A percentile compares a stretch with the other conserved stretches of the same genome.
These are phyloP conservation scores for Cydonia oblonga DNA, from an alignment of 331 rosid genomes.

Conservation along the genomic window DNA sequence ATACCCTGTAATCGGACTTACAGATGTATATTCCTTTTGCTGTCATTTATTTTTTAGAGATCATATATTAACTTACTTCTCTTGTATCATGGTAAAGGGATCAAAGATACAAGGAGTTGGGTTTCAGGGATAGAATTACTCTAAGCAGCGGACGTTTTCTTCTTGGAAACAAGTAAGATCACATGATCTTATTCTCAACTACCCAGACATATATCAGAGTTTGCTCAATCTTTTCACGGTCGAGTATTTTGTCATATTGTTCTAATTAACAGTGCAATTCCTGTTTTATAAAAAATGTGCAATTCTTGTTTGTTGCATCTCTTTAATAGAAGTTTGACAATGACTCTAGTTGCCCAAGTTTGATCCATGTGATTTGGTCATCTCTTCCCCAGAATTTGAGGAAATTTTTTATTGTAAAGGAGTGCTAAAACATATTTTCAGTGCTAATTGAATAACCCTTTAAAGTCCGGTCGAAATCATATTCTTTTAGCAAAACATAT, in stretches of 20 bases:
- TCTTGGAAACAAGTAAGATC: slow-evolving; percentile 91
- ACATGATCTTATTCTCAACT: not conserved
- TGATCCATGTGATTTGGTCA: not conserved
- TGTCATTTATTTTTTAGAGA: not conserved
- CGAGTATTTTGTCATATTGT: not conserved
- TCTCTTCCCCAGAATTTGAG: not conserved
- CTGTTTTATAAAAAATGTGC: too few species aligned
- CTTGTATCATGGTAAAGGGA: slow-evolving; percentile 65
- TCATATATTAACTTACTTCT: slow-evolving; percentile 3
- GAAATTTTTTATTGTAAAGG: not conserved
- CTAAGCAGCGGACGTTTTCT: slow-evolving; percentile 99
- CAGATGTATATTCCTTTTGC: not conserved
- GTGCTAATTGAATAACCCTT: not conserved
- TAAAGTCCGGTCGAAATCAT: not conserved
- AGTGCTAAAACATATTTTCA: not conserved
- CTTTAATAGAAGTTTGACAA: not conserved
- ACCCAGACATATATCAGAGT: not conserved
- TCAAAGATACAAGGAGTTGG: slow-evolving; percentile 96
- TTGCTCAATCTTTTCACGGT: not conserved
- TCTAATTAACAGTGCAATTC: not conserved
- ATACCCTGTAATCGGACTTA: not conserved
- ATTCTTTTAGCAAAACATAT: not conserved
- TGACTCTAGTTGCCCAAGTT: not conserved
- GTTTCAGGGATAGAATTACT: slow-evolving; percentile 94
- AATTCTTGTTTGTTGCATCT: too few species aligned